These are phyloP conservation scores for Holtermannia corniformis DNA, from an alignment of 768 basidiomycete genomes.

Conservation along the genomic window DNA sequence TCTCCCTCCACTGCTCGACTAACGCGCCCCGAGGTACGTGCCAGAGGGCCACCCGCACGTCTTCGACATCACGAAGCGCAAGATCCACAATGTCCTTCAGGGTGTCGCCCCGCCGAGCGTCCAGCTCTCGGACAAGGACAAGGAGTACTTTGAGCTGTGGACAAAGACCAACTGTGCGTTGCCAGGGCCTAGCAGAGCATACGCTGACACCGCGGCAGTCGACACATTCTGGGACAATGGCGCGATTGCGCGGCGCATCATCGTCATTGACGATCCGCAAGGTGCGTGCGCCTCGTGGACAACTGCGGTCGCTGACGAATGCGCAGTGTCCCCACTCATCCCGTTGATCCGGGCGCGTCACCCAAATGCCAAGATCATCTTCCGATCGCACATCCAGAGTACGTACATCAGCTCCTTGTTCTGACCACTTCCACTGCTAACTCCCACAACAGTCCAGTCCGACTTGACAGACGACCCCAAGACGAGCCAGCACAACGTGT, in stretches of 20 bases:
- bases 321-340: constrained; percentile 71
- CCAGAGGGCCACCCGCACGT: constrained; percentile 58
- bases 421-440: neutral
- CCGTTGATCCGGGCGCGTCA: constrained; percentile 78
- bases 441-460: constrained; percentile 40
- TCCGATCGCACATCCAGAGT: constrained; percentile 89
- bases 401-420: neutral
- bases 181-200: neutral
- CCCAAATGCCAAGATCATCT: constrained; percentile 79
- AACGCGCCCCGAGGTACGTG: constrained; percentile 61
- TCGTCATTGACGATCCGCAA: constrained; percentile 61
- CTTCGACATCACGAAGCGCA: constrained; percentile 66
- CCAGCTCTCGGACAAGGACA: constrained; percentile 66
- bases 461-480: constrained; percentile 72
- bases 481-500: constrained; percentile 81
- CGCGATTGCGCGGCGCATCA: constrained; percentile 62
- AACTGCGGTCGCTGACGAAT: neutral
- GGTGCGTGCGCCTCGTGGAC: constrained; percentile 10
- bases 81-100: constrained; percentile 54
- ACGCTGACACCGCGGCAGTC: constrained; percentile 10
- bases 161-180: constrained; percentile 57
- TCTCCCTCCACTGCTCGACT: neutral
- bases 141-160: constrained; percentile 62
- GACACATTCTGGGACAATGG: constrained; percentile 73
- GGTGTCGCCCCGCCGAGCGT: constrained; percentile 73